Evolutionary conservation across 768 basidiomycete genomes (phyloP).

Genomic region (Termitomyces bulborhizus): DNA sequence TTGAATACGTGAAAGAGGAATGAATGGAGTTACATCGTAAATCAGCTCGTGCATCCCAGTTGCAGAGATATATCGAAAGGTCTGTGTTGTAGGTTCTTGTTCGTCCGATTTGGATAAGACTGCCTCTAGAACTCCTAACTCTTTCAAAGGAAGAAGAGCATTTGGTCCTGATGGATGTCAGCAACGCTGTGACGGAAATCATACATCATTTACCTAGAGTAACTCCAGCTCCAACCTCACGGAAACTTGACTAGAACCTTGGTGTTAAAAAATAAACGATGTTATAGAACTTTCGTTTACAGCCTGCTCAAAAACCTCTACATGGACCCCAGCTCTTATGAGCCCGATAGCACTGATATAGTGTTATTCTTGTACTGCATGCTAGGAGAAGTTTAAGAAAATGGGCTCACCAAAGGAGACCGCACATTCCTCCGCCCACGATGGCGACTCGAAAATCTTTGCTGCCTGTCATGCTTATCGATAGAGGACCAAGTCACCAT

Average conservation of each 20-base stretch:
- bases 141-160: slow-evolving; percentile 37
- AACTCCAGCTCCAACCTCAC: slow-evolving; percentile 51
- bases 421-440: slow-evolving; percentile 51
- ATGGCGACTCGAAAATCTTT: slow-evolving; percentile 46
- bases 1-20: not conserved
- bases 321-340: slow-evolving; percentile 32
- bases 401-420: slow-evolving; percentile 32
- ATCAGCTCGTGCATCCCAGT: slow-evolving; percentile 34
- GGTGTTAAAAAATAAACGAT: not conserved
- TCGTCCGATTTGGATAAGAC: slow-evolving; percentile 33
- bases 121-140: slow-evolving; percentile 38
- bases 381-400: not conserved
- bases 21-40: slow-evolving; percentile 31
- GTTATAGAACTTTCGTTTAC: slow-evolving; percentile 17
- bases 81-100: slow-evolving; percentile 20
- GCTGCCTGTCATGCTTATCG: slow-evolving; percentile 1
- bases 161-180: slow-evolving; percentile 35
- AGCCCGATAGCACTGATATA: slow-evolving; percentile 34
- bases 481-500: not conserved
- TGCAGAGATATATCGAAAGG: slow-evolving; percentile 39
- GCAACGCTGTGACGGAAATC: not conserved
- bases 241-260: slow-evolving; percentile 34
- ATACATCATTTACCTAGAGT: slow-evolving; percentile 31
- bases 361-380: not conserved
- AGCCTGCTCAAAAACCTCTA: slow-evolving; percentile 47